These are phyloP conservation scores for Neonectria neomacrospora DNA, from an alignment of 2,329 filamentous ascomycete genomes.

Conservation along the genomic window DNA sequence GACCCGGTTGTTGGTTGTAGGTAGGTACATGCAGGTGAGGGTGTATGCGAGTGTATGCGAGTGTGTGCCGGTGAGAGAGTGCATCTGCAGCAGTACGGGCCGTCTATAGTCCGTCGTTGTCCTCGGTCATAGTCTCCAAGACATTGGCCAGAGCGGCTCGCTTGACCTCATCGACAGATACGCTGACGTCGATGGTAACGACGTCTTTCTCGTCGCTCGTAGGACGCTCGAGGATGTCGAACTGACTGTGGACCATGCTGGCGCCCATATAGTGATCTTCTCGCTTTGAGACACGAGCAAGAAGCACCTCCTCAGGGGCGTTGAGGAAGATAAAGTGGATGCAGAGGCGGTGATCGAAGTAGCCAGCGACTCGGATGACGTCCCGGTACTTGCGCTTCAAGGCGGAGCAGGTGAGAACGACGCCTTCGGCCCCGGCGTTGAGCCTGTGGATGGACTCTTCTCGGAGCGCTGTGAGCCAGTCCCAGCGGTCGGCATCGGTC, in stretches of 20 bases:
- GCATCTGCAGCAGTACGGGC: background rate
- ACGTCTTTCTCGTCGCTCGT: conserved; percentile 76
- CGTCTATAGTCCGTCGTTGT: conserved; percentile 36
- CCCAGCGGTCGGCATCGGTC: conserved; percentile 95
- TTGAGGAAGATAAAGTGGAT: conserved; percentile 95
- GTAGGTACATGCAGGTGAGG: conserved; percentile 9
- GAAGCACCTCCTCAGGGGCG: conserved; percentile 78
- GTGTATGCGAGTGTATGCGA: conserved; percentile 10
- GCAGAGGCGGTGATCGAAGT: conserved; percentile 76
- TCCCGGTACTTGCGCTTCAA: conserved; percentile 98
- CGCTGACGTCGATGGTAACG: conserved; percentile 75
- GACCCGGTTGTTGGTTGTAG: conserved; percentile 12
- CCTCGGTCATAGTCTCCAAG: conserved; percentile 58
- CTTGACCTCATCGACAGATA: conserved; percentile 68
- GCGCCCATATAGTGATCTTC: conserved; percentile 95
- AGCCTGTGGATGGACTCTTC: conserved; percentile 71
- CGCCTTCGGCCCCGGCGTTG: conserved; percentile 70
- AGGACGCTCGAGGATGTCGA: conserved; percentile 87
- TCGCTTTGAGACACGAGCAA: conserved; percentile 78
- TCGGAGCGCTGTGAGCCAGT: conserved; percentile 87
- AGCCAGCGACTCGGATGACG: conserved; percentile 83
- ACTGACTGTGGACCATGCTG: conserved; percentile 93
- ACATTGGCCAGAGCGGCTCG: conserved; percentile 68
- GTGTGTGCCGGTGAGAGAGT: conserved; percentile 9
- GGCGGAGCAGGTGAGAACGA: conserved; percentile 96